Evolutionary conservation across 2,329 filamentous ascomycete species (phyloP), one percentile per base, ranked within the genome.

Genomic region (Botrytis deweyae): DNA sequence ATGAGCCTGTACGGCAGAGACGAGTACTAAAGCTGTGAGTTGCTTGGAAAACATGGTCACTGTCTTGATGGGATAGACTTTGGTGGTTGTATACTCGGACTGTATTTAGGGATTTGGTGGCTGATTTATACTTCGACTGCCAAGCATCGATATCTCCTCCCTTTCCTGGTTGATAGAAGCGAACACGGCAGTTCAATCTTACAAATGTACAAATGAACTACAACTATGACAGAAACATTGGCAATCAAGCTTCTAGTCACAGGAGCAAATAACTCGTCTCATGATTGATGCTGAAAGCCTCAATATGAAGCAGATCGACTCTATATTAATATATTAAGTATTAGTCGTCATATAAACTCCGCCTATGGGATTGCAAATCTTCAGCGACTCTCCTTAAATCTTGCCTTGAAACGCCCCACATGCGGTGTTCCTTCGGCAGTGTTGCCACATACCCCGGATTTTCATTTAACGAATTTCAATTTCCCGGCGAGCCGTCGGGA

Each of bases 1-100:
- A 74, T 81, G 79, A 46, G 78, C 78, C 20, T 67, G 62, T 38
- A 76, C 78, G 10, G 73, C 74, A 9, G 79, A 76, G 16, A 78
- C 65, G 14, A 80, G 68, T 5, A 74, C 75, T 29, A 77, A 62
- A 49, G 76, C 9, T 52, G 74, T 46, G 49, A 78, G 46, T 42
- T 73, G 63, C 42, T 74, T 76, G 36, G 75, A 74, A 76, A 80
- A 78, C 44, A 65, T 75, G 25, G 33, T 72, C 18, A 62, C 18
- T 62, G 40, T 62, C 12, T 72, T 25, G 42, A 8, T 18, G 12
- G 22, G 44, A 67, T 1, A 36, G 14, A 12, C 9, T 14, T 61
- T 38, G n/a, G 29, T 67, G 25, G 33, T 7, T 61, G 16, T 63
- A 40, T 7, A 42, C 33, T 66, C 4, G 36, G n/a, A 36, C 3